These are phyloP conservation scores for Beauveria australis DNA, from an alignment of 2,329 filamentous ascomycete species.

Conservation along the genomic window DNA sequence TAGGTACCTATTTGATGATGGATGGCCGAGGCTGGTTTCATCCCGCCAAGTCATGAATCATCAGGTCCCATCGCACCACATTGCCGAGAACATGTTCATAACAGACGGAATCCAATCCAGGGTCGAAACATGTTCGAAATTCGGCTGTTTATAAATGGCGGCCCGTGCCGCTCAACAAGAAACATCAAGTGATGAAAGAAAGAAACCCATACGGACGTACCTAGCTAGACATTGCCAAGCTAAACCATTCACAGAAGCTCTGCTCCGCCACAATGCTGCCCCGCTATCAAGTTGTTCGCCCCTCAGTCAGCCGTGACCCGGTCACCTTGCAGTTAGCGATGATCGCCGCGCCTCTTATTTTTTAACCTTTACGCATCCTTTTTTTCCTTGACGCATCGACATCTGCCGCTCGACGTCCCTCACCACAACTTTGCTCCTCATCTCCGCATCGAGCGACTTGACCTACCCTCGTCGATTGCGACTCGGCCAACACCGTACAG, in stretches of 20 bases:
- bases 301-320: conserved; percentile 6
- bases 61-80: too few species aligned
- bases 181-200: too few species aligned
- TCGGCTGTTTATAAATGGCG: too few species aligned
- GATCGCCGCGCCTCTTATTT: neutral
- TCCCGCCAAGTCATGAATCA: too few species aligned
- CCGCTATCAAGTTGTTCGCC: conserved; percentile 5
- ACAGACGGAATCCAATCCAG: too few species aligned
- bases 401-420: neutral
- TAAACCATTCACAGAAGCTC: neutral
- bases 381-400: neutral
- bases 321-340: neutral
- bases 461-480: neutral
- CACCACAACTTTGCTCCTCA: neutral
- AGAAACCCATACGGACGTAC: too few species aligned
- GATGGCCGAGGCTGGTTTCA: too few species aligned
- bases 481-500: neutral
- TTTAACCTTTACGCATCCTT: neutral
- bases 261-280: conserved; percentile 4
- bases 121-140: too few species aligned
- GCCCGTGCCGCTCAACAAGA: too few species aligned
- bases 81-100: too few species aligned
- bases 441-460: neutral
- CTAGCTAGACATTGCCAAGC: neutral
- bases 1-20: too few species aligned